Percentiles rank a stretch among this genome's conserved stretches.
These are phyloP conservation scores for Candida verbasci DNA, from an alignment of 805 yeast genomes.

Conservation along the genomic window DNA sequence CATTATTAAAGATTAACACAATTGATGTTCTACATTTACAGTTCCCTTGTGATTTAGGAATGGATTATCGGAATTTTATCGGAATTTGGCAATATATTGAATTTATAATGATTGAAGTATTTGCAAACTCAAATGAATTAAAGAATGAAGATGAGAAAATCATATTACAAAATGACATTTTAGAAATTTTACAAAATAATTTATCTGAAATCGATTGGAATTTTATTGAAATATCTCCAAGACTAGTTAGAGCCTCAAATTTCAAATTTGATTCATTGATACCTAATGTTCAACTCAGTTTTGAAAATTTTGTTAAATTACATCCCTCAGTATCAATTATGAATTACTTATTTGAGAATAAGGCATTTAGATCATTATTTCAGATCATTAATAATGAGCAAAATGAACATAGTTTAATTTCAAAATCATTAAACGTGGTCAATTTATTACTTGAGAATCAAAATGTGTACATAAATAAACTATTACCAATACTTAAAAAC, in stretches of 20 bases:
- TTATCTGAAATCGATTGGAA: slow-evolving; percentile 35
- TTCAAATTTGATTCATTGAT: slow-evolving; percentile 19
- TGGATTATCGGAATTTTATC: slow-evolving; percentile 45
- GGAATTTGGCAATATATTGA: slow-evolving; percentile 84
- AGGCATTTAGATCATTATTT: slow-evolving; percentile 54
- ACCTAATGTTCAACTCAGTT: slow-evolving; percentile 14
- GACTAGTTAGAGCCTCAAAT: slow-evolving; percentile 27
- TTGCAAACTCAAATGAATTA: slow-evolving; percentile 47
- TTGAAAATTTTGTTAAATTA: slow-evolving; percentile 41
- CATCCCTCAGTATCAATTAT: slow-evolving; percentile 69
- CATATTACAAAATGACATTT: slow-evolving; percentile 49
- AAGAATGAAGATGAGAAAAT: slow-evolving; percentile 27
- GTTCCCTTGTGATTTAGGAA: slow-evolving; percentile 64
- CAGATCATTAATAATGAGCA: slow-evolving; percentile 41
- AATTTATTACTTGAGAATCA: slow-evolving; percentile 48
- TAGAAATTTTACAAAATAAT: slow-evolving; percentile 45
- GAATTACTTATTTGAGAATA: slow-evolving; percentile 58
- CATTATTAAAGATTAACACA: slow-evolving; percentile 30
- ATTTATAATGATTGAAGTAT: slow-evolving; percentile 61
- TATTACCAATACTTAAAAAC: slow-evolving; percentile 47
- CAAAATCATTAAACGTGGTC: slow-evolving; percentile 39
- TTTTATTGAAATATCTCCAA: slow-evolving; percentile 49
- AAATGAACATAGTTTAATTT: slow-evolving; percentile 11
- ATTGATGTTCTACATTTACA: slow-evolving; percentile 37
- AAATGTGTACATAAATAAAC: slow-evolving; percentile 52